Evolutionary conservation across 2,329 filamentous ascomycete genomes (phyloP).

Genomic region (Neofusicoccum sp.): DNA sequence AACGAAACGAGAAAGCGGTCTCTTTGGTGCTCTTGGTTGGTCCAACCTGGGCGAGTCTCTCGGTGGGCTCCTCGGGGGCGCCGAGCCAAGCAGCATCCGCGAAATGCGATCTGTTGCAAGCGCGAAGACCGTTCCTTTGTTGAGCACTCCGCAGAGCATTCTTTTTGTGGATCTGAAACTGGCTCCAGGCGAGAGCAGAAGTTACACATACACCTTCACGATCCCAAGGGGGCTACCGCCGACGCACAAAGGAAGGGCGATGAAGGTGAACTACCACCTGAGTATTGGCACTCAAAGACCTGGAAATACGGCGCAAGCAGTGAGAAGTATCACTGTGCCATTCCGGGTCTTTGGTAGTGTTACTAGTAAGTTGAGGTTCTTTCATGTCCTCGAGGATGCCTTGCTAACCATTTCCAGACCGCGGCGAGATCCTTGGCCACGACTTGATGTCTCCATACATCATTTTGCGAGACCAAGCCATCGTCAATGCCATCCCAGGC

Average conservation of each 20-base stretch:
- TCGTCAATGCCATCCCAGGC: constrained; percentile 47
- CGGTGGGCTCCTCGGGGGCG: constrained; percentile 81
- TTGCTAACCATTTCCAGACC: constrained; percentile 45
- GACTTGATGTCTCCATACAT: constrained; percentile 95
- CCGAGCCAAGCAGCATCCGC: constrained; percentile 88
- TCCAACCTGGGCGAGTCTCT: constrained; percentile 84
- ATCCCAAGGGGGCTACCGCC: constrained; percentile 89
- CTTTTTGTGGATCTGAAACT: constrained; percentile 92
- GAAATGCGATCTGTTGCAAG: constrained; percentile 90
- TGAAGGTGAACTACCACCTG: constrained; percentile 90
- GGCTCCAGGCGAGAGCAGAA: constrained; percentile 83
- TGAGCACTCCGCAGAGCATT: constrained; percentile 95
- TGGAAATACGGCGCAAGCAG: constrained; percentile 71
- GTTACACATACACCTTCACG: constrained; percentile 83
- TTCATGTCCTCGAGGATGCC: constrained; percentile 1
- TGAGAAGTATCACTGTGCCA: constrained; percentile 88
- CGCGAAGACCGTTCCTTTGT: constrained; percentile 81
- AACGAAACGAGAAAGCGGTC: constrained; percentile 72
- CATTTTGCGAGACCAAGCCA: constrained; percentile 79
- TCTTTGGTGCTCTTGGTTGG: constrained; percentile 86
- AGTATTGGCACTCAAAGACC: constrained; percentile 89
- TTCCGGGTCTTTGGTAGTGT: constrained; percentile 94
- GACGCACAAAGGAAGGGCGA: constrained; percentile 85
- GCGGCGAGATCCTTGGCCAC: constrained; percentile 87
- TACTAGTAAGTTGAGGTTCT: constrained; percentile 57